phyloP scores from a whole-genome alignment of 371 early-diverging fungal species.

The Amoeboradix gromovi region DNA sequence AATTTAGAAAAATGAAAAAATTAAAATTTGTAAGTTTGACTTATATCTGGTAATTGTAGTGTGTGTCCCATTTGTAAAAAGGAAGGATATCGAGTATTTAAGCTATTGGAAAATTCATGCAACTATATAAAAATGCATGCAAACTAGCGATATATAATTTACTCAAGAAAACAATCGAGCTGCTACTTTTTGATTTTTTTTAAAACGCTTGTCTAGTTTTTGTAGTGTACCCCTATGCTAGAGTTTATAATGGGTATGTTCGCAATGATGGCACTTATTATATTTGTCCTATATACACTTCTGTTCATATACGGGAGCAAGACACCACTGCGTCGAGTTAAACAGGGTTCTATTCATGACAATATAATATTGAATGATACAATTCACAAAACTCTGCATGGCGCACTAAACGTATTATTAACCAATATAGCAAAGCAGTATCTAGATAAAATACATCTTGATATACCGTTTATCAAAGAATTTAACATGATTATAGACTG shows the following conservation, averaged over 20 bases:
- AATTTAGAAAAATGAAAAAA: no score
- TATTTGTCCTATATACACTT: neutral
- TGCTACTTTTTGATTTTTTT: no score
- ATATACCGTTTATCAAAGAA: neutral
- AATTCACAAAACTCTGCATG: neutral
- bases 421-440: neutral
- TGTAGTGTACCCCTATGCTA: no score
- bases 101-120: no score
- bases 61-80: no score
- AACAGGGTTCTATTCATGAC: neutral
- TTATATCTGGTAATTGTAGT: no score
- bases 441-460: neutral
- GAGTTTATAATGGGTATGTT: neutral
- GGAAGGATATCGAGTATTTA: no score
- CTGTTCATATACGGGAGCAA: neutral
- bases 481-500: neutral
- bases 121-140: no score
- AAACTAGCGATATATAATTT: no score
- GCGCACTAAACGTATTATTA: neutral
- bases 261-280: neutral
- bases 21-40: no score
- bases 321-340: neutral
- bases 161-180: no score
- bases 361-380: neutral
- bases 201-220: no score